These are phyloP conservation scores for Sporothrix variecibatus DNA, from an alignment of 2,329 filamentous ascomycete species.

Conservation along the genomic window DNA sequence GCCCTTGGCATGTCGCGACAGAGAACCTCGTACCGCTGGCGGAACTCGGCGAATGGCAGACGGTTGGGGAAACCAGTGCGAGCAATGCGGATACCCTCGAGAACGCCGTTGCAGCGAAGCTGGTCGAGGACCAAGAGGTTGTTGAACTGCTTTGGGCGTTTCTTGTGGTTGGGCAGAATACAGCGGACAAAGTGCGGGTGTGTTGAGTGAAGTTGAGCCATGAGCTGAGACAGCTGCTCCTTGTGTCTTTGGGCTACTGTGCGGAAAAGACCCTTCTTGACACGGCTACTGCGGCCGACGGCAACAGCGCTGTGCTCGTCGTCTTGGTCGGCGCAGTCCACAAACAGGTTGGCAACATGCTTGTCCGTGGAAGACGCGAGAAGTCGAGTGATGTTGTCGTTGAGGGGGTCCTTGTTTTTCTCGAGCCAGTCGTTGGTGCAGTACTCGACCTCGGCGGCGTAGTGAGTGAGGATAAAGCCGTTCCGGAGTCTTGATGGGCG, in stretches of 20 bases:
- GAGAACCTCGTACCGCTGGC: constrained; percentile 92
- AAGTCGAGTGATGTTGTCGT: constrained; percentile 92
- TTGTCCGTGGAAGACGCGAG: constrained; percentile 79
- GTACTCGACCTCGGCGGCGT: constrained; percentile 97
- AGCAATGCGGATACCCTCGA: constrained; percentile 97
- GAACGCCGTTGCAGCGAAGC: constrained; percentile 95
- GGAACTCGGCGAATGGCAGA: constrained; percentile 88
- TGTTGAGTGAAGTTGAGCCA: constrained; percentile 91
- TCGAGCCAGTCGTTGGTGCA: constrained; percentile 93
- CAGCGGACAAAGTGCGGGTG: constrained; percentile 98
- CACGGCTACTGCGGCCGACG: constrained; percentile 70
- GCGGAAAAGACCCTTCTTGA: constrained; percentile 96
- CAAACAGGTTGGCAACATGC: constrained; percentile 82
- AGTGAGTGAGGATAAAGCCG: constrained; percentile 95
- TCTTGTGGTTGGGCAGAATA: constrained; percentile 97
- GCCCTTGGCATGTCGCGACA: constrained; percentile 53
- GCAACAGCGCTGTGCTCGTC: constrained; percentile 57
- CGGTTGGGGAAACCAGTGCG: constrained; percentile 96
- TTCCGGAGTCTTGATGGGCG: constrained; percentile 82
- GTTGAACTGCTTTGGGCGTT: constrained; percentile 88
- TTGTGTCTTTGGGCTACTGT: constrained; percentile 97
- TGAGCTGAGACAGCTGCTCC: constrained; percentile 94
- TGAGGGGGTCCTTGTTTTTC: constrained; percentile 98
- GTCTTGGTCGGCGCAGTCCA: constrained; percentile 78
- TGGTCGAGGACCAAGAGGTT: constrained; percentile 94